Evolutionary conservation across 805 yeast genomes (phyloP), one percentile per base, ranked within the genome.

Genomic region (Nakazawaea sp.): DNA sequence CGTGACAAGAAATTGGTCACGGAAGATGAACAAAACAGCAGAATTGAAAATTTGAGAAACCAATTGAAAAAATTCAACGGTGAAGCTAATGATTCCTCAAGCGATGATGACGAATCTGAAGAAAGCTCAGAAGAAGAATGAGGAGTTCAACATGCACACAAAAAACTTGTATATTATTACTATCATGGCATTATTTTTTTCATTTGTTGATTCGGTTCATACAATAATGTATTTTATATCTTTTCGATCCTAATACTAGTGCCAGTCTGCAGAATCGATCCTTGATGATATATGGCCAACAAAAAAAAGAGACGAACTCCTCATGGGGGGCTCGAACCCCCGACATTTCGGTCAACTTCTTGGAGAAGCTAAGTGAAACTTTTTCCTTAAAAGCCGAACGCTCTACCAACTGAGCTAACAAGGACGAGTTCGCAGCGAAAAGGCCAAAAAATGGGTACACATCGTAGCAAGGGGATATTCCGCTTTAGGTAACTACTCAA

Each of bases 51-150:
- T 48, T 67, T 84, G 52, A 81, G 78, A 57, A 75, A 75, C 57
- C 80, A 87, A 59, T 66, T 90, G 49, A 87, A 84, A 46, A 80
- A 84, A 49, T 68, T 81, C 48, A 83, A 81, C 56, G 62, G 56
- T 31, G 64, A 63, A 26, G 63, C 58, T 35, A 66, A 70, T 32
- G 41, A 29, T 6, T 38, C 42, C 16, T 38, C 42, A 4, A 38
- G 42, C 40, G 83, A 76, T 46, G 70, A 65, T 41, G 77, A 75
- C 46, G 80, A 78, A 41, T 72, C 64, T 56, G 73, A 81, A 45
- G 78, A 71, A 56, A 76, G 83, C 53, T 71, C 80, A 5, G 89
- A 81, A 58, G 90, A 82, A 59, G 89, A 81, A 58, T 79, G 32
- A 58, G 55, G 9, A 4, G 19, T 10, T 21, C 24, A 21, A 7